Evolutionary conservation across 2,329 filamentous ascomycete genomes (phyloP).

Genomic region (Talaromyces funiculosus): DNA sequence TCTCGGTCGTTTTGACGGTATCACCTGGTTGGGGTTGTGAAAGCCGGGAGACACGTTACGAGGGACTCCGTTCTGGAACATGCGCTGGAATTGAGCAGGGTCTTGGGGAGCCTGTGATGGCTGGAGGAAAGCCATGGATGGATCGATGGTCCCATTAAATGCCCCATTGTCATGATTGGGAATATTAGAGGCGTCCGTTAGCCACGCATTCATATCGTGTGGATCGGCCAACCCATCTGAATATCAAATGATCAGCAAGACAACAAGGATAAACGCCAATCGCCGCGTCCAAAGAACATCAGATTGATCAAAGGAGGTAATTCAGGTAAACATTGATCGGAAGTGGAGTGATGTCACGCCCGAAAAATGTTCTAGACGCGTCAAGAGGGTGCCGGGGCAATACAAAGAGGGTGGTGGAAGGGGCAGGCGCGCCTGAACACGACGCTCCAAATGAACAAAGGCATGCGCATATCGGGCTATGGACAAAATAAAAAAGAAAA

Average conservation of each 20-base stretch:
- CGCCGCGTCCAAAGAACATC: neutral
- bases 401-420: slow-evolving; percentile 1
- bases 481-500: slow-evolving; percentile 6
- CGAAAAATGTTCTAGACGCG: slow-evolving; percentile 22
- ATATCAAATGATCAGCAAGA: slow-evolving; percentile 24
- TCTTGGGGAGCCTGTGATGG: slow-evolving; percentile 44
- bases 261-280: slow-evolving; percentile 10
- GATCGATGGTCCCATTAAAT: slow-evolving; percentile 44
- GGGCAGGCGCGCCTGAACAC: slow-evolving; percentile 14
- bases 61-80: slow-evolving; percentile 81
- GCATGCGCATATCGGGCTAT: neutral
- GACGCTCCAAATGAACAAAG: neutral
- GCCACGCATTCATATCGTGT: slow-evolving; percentile 50
- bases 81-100: slow-evolving; percentile 52
- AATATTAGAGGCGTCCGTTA: slow-evolving; percentile 43
- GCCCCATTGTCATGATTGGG: slow-evolving; percentile 46
- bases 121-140: slow-evolving; percentile 45
- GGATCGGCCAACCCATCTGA: slow-evolving; percentile 44
- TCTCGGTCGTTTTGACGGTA: slow-evolving; percentile 82
- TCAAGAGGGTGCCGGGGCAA: slow-evolving; percentile 16
- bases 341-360: slow-evolving; percentile 13
- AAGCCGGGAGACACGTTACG: slow-evolving; percentile 78
- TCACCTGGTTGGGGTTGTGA: slow-evolving; percentile 71
- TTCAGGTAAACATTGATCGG: neutral
- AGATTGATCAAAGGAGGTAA: neutral